phyloP scores from a whole-genome alignment of 768 basidiomycete species.

The Naganishia onofrii region DNA sequence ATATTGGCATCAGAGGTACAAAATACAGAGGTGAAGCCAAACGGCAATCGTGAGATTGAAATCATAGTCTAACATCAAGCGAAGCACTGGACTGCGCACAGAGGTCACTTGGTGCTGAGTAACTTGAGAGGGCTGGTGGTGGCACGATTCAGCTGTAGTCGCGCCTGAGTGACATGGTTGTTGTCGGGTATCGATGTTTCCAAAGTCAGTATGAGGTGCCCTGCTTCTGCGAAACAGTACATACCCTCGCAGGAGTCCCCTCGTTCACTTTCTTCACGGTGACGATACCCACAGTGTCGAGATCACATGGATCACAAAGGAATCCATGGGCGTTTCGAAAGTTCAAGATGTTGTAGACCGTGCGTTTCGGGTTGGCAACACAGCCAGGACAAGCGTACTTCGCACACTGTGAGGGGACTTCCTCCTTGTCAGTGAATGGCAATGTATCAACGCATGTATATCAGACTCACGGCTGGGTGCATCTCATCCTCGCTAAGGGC shows the following conservation, averaged over 20 bases:
- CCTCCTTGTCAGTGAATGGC: background rate
- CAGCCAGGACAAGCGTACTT: constrained; percentile 11
- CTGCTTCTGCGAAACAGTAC: background rate
- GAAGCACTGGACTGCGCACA: background rate
- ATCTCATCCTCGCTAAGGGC: background rate
- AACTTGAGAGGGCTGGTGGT: background rate
- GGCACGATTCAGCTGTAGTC: background rate
- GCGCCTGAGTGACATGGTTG: background rate
- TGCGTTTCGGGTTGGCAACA: background rate
- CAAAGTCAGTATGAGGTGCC: background rate
- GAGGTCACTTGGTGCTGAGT: background rate
- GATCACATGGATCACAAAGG: constrained; percentile 3
- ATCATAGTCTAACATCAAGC: too few species aligned
- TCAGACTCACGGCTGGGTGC: constrained; percentile 5
- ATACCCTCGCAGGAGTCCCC: background rate
- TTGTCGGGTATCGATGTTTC: background rate
- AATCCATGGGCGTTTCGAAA: constrained; percentile 2
- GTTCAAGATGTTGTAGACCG: constrained; percentile 8
- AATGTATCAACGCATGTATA: too few species aligned
- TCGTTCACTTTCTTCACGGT: too few species aligned
- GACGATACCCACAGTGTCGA: background rate
- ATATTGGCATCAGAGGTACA: too few species aligned
- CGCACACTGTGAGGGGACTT: background rate
- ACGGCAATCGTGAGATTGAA: background rate
- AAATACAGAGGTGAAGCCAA: background rate